Evolutionary conservation across 2,329 filamentous ascomycete species (phyloP), one percentile per base, ranked within the genome.

Genomic region (Iodosphaeria phyllophila): DNA sequence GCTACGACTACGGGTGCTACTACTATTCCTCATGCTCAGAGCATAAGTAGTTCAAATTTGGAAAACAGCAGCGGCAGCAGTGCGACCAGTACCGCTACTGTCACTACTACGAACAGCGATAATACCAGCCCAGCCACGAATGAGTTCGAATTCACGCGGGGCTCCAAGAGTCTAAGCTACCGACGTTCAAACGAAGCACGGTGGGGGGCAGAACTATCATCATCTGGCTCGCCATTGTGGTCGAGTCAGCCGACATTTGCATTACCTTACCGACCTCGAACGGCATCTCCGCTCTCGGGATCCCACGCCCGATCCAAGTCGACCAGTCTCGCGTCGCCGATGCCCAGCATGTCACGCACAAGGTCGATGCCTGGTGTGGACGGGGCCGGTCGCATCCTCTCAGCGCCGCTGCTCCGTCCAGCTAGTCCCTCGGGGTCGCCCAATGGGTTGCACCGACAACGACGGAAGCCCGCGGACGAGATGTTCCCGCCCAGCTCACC

Each of bases 301-400:
- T 45, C 51, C 16, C 68, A 74, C 40, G 47, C 56, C 28, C 52
- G 69, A 32, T 73, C 68, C 11, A 61, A 58, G 33, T 73, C 68
- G 6, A 56, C 59, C 13, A 64, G 58, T 38, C 46, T 64, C 31
- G 53, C 60, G 17, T 56, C 62, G 14, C n/a, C n/a, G n/a, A n/a
- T n/a, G n/a, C 53, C 52, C n/a, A 41, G 56, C 28, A 72, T 74
- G 59, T 61, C 60, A 9, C 63, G 69, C 33, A 68, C 69, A 15
- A 65, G 70, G 39, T 74, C 68, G 6, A 58, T 74, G 55, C 69
- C 69, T 8, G 65, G 67, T 15, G 58, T 72, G 28, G 69, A 61
- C 35, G 64, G 59, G 18, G 53, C 64, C 7, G 66, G 67, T 22
- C 64, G 69, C 36, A 50, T 72, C 13, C 50, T 70, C 13, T 61